phyloP scores from a whole-genome alignment of 78 protist species.

The Protostelium mycophagum region DNA sequence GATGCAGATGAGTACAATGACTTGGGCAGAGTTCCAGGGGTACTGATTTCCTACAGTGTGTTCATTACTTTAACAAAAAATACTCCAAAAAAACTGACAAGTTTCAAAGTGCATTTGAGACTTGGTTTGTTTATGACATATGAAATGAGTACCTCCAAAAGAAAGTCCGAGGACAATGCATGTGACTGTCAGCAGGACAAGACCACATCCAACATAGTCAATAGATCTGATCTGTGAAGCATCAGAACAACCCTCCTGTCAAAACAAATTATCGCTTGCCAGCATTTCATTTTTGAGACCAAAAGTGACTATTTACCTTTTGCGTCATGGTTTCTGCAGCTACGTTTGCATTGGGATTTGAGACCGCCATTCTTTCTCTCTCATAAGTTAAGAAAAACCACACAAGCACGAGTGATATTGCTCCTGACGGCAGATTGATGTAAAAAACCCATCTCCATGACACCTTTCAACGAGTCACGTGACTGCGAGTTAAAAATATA shows the following conservation, averaged over 20 bases:
- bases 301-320: too few species aligned
- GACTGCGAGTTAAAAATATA: too few species aligned
- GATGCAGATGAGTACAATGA: conserved; percentile 24
- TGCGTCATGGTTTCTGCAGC: neutral
- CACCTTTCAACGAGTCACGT: neutral
- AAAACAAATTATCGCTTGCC: neutral
- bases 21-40: conserved; percentile 32
- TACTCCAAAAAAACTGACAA: too few species aligned
- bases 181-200: conserved; percentile 17
- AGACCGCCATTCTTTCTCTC: conserved; percentile 5
- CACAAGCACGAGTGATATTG: conserved; percentile 36
- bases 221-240: conserved; percentile 6
- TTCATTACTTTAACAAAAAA: too few species aligned
- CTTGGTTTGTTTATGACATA: neutral
- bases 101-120: too few species aligned
- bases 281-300: neutral
- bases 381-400: conserved; percentile 33
- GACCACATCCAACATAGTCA: conserved; percentile 38
- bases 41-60: conserved; percentile 7
- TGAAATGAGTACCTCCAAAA: conserved; percentile 38
- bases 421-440: conserved; percentile 63
- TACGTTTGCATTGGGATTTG: neutral
- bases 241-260: neutral
- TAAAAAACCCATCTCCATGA: conserved; percentile 68
- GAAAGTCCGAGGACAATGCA: conserved; percentile 35